Base-by-base conservation (phyloP, 2,329 filamentous ascomycete genomes). In the Sordariomycetes sp. region DNA sequence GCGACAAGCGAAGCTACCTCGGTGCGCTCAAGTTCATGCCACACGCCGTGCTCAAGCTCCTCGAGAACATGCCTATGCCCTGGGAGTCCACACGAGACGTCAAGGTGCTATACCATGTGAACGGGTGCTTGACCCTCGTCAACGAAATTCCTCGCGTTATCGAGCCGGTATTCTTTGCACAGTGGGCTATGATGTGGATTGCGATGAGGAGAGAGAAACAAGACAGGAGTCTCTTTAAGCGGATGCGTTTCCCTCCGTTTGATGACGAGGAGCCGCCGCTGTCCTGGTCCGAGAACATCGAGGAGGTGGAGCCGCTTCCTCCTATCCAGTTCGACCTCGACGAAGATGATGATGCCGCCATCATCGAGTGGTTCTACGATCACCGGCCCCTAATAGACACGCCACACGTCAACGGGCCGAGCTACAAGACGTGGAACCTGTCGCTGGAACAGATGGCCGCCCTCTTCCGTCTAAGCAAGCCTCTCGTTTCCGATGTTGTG, bases 61-160 rank as follows among this genome's bases (percentile, higher is more conserved):
- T 99, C 58, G 94, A 99, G 75, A 99, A 99, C 66, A 99, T 99
- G 94, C 94, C 94, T 3, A 99, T 99, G 94, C 94, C 94, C 0
- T 99, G 94, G 94, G 94, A 99, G 74, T 94, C 90, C 58, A 85
- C 90, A 28, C 84, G 91, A 61, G 94, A 99, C 67, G 95, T 99
- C 61, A 97, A 97, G 74, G 94, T 99, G 32, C 78, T 99, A 13
- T 99, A 99, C 70, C 94, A 99, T 68, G 91, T 97, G 65, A 99
- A 99, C 66, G 94, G 94, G 34, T 99, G 95, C 67, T 72, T 99
- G 72, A 99, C 94, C 1, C 75, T 99, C 58, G 95, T 99, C 65
- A 99, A 99, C 69, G 94, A 99, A 75, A 90, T 86, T 7, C 94
- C 95, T 15, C 83, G 95, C 65, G 95, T 99, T 57, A 97, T 99